A percentile compares a stretch with the other conserved stretches of the same genome.
phyloP scores from a whole-genome alignment of 2,329 filamentous ascomycete species.

The Cordyceps militaris region DNA sequence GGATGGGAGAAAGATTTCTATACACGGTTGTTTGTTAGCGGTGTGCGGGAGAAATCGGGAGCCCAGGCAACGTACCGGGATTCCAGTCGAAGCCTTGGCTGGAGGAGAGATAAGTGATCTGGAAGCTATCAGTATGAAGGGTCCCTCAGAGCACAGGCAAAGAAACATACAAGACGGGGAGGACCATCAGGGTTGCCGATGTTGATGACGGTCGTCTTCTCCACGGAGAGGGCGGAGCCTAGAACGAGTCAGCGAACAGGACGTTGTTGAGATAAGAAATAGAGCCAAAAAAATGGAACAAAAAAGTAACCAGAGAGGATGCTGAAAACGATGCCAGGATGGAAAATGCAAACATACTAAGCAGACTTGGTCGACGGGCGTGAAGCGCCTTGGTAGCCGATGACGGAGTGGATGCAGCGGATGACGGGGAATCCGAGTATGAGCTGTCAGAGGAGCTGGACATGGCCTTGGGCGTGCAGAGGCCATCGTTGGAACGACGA shows the following conservation, averaged over 20 bases:
- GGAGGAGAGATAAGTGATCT: slow-evolving; percentile 75
- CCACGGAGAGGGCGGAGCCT: slow-evolving; percentile 66
- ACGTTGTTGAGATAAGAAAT: background rate
- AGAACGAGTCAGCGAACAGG: slow-evolving; percentile 1
- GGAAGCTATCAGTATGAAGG: background rate
- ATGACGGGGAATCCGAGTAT: slow-evolving; percentile 37
- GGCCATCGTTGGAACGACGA: slow-evolving; percentile 28
- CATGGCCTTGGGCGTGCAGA: slow-evolving; percentile 37
- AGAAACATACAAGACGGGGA: slow-evolving; percentile 56
- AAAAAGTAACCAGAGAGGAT: background rate
- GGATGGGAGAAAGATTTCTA: slow-evolving; percentile 75
- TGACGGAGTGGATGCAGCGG: slow-evolving; percentile 51
- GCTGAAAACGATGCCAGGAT: background rate
- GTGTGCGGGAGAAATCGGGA: background rate
- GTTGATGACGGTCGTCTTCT: slow-evolving; percentile 75
- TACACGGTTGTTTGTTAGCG: background rate
- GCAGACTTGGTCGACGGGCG: slow-evolving; percentile 51
- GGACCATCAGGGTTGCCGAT: slow-evolving; percentile 68
- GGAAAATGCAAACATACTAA: slow-evolving; percentile 39
- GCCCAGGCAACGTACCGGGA: slow-evolving; percentile 46
- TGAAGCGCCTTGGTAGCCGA: slow-evolving; percentile 45
- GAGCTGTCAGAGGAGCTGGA: slow-evolving; percentile 39
- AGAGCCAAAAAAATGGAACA: background rate
- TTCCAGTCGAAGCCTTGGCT: slow-evolving; percentile 82
- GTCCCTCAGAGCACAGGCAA: background rate